phyloP scores from a whole-genome alignment of 768 basidiomycete species.

The Tylopilus felleus region DNA sequence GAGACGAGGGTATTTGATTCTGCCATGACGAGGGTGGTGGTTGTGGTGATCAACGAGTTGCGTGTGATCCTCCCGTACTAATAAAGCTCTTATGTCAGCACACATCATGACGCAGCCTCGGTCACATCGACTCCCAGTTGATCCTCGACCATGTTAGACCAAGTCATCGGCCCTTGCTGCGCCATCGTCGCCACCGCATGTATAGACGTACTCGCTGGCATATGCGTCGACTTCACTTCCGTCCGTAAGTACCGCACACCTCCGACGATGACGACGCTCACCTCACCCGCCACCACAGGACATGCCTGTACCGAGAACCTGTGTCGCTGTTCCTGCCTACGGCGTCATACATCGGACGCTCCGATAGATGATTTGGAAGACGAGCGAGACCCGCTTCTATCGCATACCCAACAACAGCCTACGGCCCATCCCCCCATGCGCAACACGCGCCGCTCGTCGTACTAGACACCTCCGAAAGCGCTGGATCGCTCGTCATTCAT shows the following conservation, averaged over 20 bases:
- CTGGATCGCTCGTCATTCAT: background rate
- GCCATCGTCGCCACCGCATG: conserved; percentile 13
- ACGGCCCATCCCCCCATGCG: conserved; percentile 25
- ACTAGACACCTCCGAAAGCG: background rate
- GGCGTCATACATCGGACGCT: background rate
- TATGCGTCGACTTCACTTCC: conserved; percentile 24
- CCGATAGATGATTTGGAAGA: conserved; percentile 6
- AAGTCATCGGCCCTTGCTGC: conserved; percentile 22
- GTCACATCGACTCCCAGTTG: no score
- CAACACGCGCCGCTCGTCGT: background rate
- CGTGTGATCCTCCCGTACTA: no score
- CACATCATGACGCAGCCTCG: background rate
- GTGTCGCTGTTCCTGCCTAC: conserved; percentile 21
- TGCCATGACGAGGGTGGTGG: conserved; percentile 13
- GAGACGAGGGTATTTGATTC: conserved; percentile 5
- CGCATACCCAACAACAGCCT: conserved; percentile 19
- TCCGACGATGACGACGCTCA: background rate
- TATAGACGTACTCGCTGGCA: conserved; percentile 20
- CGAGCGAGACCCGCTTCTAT: conserved; percentile 23
- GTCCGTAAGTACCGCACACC: conserved; percentile 12
- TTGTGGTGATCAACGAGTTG: no score
- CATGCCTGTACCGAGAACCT: conserved; percentile 24
- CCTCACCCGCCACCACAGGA: conserved; percentile 9
- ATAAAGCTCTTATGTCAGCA: conserved; percentile 16
- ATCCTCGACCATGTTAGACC: conserved; percentile 16